Percentiles rank a stretch among this genome's conserved stretches.
These are phyloP conservation scores for Penicillium herquei DNA, from an alignment of 495 filamentous ascomycete species.

Conservation along the genomic window DNA sequence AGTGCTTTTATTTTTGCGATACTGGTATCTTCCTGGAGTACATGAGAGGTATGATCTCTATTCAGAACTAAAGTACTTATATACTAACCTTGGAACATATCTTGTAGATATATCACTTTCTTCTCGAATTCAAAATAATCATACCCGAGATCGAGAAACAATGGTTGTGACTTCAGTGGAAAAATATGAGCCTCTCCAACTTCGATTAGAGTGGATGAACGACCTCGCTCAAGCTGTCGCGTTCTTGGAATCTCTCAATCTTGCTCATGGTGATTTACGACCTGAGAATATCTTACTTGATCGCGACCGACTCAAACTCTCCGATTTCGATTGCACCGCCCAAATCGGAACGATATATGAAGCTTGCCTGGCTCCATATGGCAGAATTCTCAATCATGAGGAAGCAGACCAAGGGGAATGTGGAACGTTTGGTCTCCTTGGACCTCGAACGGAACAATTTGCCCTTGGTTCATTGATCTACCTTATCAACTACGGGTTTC, in stretches of 20 bases:
- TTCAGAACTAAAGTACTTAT: background rate
- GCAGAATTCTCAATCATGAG: conserved; percentile 25
- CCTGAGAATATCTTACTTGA: conserved; percentile 34
- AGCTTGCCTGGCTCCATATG: conserved; percentile 28
- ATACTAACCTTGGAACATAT: conserved; percentile 10
- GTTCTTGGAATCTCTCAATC: conserved; percentile 37
- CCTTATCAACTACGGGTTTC: conserved; percentile 39
- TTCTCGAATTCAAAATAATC: conserved; percentile 11
- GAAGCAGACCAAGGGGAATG: conserved; percentile 21
- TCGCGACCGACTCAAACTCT: conserved; percentile 27
- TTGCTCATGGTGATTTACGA: conserved; percentile 36
- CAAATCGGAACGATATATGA: conserved; percentile 27
- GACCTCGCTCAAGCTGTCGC: conserved; percentile 37
- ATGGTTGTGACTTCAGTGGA: conserved; percentile 28
- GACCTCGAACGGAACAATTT: conserved; percentile 38
- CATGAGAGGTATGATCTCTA: conserved; percentile 29
- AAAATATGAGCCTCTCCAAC: conserved; percentile 28
- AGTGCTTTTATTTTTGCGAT: conserved; percentile 28
- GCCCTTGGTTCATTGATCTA: conserved; percentile 41
- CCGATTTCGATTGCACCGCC: conserved; percentile 32
- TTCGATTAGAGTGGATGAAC: conserved; percentile 41
- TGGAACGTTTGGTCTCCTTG: conserved; percentile 30
- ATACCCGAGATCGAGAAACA: conserved; percentile 17
- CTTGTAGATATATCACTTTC: conserved; percentile 7
- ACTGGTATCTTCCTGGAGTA: conserved; percentile 42